phyloP scores from a whole-genome alignment of 805 yeast genomes.

The Yarrowia sp. region DNA sequence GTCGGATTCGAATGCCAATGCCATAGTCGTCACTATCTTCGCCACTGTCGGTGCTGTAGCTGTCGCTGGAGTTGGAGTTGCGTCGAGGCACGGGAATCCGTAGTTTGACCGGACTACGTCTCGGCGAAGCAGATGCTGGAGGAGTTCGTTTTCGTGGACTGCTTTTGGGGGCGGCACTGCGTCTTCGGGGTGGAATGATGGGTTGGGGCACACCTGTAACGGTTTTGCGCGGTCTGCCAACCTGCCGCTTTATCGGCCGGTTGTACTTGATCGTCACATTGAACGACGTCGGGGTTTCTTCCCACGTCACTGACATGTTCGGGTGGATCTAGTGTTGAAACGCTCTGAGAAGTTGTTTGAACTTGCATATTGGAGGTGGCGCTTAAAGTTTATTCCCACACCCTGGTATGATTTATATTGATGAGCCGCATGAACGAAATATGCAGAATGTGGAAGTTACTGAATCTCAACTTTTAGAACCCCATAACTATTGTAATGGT shows the following conservation, averaged over 20 bases:
- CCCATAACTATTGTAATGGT: too few relatives aligned
- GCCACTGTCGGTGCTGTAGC: background rate
- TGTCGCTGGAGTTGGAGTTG: background rate
- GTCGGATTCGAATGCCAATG: background rate
- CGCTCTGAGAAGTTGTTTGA: background rate
- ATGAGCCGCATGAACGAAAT: background rate
- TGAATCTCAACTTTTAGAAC: too few relatives aligned
- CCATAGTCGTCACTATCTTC: background rate
- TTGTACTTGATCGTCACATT: background rate
- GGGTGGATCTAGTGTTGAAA: background rate
- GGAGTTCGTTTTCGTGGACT: background rate
- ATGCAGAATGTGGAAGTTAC: too few relatives aligned
- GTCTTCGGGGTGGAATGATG: background rate
- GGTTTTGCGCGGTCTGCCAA: conserved; percentile 1
- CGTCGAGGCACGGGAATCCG: background rate
- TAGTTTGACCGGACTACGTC: conserved; percentile 2
- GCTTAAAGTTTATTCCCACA: background rate
- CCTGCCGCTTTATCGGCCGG: conserved; percentile 10
- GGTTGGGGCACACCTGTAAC: background rate
- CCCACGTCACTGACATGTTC: conserved; percentile 6
- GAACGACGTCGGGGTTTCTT: background rate
- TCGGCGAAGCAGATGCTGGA: background rate
- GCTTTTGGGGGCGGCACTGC: background rate
- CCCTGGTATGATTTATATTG: background rate
- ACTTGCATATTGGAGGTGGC: background rate